Conservation (phyloP, 768 basidiomycete genomes). For the Mycena floridula region DNA sequence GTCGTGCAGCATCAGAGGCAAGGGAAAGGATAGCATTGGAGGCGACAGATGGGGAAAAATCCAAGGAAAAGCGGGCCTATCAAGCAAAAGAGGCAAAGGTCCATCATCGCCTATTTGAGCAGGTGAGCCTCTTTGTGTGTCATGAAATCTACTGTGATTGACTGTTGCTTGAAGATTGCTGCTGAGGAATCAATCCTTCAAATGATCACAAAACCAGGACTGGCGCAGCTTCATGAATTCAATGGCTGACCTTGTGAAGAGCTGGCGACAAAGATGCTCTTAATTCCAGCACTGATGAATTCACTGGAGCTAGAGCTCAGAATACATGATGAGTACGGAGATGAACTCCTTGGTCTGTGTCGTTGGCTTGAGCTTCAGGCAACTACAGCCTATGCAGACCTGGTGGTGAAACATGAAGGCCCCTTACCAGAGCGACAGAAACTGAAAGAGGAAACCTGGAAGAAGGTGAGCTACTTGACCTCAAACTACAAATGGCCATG, state of each 20-base stretch:
- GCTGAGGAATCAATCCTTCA: constrained; percentile 2
- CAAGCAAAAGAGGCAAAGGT: background rate
- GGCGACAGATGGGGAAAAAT: too few species aligned
- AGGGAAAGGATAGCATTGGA: too few species aligned
- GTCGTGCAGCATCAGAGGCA: too few species aligned
- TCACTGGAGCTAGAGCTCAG: background rate
- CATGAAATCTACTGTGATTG: background rate
- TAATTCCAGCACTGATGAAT: background rate
- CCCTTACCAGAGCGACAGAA: background rate
- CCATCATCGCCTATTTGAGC: background rate
- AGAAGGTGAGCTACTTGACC: background rate
- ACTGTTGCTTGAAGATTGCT: background rate
- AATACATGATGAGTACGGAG: constrained; percentile 7
- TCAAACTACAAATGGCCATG: background rate
- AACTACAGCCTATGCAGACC: background rate
- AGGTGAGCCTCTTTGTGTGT: background rate
- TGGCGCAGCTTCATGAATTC: background rate
- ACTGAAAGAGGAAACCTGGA: background rate
- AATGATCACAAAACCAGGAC: background rate
- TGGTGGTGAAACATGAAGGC: background rate
- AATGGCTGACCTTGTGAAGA: background rate
- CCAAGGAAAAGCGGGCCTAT: too few species aligned
- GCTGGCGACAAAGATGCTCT: background rate
- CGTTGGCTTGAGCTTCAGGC: background rate
- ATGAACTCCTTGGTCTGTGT: constrained; percentile 1